phyloP scores from a whole-genome alignment of 257 asterid species.

The Ilex asprella region DNA sequence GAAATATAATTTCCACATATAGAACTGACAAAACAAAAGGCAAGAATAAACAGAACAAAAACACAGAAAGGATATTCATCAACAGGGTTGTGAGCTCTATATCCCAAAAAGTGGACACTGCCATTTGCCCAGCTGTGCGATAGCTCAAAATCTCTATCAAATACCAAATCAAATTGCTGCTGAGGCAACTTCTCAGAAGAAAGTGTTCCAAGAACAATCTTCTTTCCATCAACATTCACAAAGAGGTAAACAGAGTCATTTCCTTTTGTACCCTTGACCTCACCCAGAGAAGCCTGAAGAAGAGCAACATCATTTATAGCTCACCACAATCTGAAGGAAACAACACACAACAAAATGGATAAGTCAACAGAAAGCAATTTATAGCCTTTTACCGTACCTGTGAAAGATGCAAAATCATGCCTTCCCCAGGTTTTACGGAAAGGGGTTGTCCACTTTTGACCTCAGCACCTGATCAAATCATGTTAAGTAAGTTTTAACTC shows the following conservation, averaged over 20 bases:
- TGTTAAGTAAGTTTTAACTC: neutral
- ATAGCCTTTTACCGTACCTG: constrained; percentile 39
- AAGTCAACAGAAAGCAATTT: neutral
- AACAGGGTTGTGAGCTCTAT: constrained; percentile 41
- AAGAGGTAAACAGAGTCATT: constrained; percentile 38
- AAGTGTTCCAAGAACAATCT: constrained; percentile 74
- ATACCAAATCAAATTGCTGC: constrained; percentile 61
- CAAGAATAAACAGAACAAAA: neutral
- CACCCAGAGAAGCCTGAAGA: constrained; percentile 67
- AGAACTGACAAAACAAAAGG: constrained; percentile 1
- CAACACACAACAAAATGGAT: neutral
- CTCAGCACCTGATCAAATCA: constrained; percentile 42
- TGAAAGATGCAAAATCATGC: constrained; percentile 60
- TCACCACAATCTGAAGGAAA: neutral
- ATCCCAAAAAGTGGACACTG: constrained; percentile 65
- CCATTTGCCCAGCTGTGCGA: constrained; percentile 79
- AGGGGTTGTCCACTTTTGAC: constrained; percentile 56
- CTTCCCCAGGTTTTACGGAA: constrained; percentile 46
- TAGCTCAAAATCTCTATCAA: constrained; percentile 50
- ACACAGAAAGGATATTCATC: constrained; percentile 59
- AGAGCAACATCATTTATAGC: neutral
- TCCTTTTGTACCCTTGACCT: constrained; percentile 44
- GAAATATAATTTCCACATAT: neutral
- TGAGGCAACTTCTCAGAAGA: constrained; percentile 66
- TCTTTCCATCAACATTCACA: constrained; percentile 51